Evolutionary conservation across 1,284 basidiomycete genomes (phyloP).

Genomic region (Rhodotorula sp.): DNA sequence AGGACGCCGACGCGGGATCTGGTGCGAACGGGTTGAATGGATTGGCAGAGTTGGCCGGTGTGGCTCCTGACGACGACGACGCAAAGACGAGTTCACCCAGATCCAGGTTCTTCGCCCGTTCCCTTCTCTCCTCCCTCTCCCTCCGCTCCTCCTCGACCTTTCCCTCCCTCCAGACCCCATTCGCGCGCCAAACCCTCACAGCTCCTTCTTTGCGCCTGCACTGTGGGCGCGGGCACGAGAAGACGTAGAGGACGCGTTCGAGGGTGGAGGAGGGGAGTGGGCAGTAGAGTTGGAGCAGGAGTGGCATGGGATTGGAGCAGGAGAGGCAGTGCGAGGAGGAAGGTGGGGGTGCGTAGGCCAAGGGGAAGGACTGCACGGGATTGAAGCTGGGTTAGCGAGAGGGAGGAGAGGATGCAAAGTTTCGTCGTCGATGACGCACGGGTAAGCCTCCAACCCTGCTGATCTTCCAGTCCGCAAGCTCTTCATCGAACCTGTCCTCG

Average conservation of each 20-base stretch:
- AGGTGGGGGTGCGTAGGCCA: constrained; percentile 48
- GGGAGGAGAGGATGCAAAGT: not conserved
- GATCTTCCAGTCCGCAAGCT: constrained; percentile 28
- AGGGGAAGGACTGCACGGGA: constrained; percentile 26
- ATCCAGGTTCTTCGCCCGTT: constrained; percentile 12
- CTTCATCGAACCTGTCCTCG: not conserved
- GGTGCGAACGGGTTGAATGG: constrained; percentile 25
- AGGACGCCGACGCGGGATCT: not conserved
- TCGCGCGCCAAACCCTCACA: constrained; percentile 31
- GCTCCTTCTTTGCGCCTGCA: constrained; percentile 72
- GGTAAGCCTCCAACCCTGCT: constrained; percentile 36
- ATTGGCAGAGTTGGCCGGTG: too few relatives aligned
- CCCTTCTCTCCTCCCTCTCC: not conserved
- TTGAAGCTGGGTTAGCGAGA: too few relatives aligned
- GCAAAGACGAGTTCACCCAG: constrained; percentile 37
- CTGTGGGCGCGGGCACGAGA: constrained; percentile 64
- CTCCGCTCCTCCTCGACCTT: constrained; percentile 13
- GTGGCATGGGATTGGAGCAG: constrained; percentile 68
- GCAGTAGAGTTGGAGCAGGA: constrained; percentile 79
- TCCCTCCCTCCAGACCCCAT: constrained; percentile 25
- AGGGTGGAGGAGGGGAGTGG: constrained; percentile 75
- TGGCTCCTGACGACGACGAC: not conserved
- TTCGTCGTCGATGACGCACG: constrained; percentile 15
- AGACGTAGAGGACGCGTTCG: constrained; percentile 74
- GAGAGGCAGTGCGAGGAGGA: constrained; percentile 58